Evolutionary conservation across 257 asterid genomes (phyloP).

Genomic region (Datura wrightii): DNA sequence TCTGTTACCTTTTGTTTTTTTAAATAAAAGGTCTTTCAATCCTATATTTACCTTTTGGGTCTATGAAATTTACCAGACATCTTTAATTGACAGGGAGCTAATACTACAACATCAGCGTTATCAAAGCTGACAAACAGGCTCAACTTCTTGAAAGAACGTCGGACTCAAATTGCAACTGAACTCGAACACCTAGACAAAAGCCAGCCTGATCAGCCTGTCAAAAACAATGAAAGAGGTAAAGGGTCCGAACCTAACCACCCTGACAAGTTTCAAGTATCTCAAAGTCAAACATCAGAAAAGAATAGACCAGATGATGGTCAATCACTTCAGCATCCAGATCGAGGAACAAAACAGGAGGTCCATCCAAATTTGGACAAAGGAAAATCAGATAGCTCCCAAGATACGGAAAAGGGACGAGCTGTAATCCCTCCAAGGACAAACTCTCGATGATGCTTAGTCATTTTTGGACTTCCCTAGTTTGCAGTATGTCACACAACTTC

Average conservation of each 20-base stretch:
- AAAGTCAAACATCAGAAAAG: constrained; percentile 52
- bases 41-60: constrained; percentile 18
- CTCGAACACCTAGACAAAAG: constrained; percentile 65
- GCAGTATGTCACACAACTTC: neutral
- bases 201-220: constrained; percentile 44
- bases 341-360: constrained; percentile 48
- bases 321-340: constrained; percentile 42
- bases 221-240: constrained; percentile 46
- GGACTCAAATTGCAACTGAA: constrained; percentile 73
- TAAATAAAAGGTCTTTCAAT: neutral
- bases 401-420: constrained; percentile 53
- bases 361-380: constrained; percentile 61
- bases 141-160: constrained; percentile 90
- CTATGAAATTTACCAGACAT: neutral
- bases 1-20: neutral
- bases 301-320: constrained; percentile 30
- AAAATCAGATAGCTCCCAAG: constrained; percentile 65
- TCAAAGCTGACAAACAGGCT: constrained; percentile 89
- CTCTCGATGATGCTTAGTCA: constrained; percentile 60
- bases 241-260: constrained; percentile 44
- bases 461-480: constrained; percentile 21
- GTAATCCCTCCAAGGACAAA: constrained; percentile 58
- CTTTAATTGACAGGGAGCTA: constrained; percentile 63
- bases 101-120: constrained; percentile 73
- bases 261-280: constrained; percentile 45